Conservation (phyloP, 345 rosid genomes). For the Balakata baccata region DNA sequence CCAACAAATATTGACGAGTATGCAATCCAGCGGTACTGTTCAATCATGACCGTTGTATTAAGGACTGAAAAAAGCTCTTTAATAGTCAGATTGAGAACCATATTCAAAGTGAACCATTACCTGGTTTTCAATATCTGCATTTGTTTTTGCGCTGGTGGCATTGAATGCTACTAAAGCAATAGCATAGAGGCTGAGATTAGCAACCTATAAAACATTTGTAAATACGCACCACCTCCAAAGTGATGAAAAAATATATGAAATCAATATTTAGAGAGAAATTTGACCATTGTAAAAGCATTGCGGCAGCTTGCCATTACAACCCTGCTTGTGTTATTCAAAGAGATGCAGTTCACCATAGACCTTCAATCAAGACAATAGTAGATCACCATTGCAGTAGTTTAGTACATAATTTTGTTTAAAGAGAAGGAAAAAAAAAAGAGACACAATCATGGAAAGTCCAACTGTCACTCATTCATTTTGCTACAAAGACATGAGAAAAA, state of each 20-base stretch:
- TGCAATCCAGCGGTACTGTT: slow-evolving; percentile 94
- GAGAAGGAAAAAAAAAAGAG: not conserved
- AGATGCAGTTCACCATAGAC: slow-evolving; percentile 92
- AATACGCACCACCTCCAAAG: slow-evolving; percentile 9
- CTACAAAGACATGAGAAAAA: slow-evolving; percentile 7
- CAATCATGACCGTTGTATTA: slow-evolving; percentile 21
- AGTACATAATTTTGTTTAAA: not conserved
- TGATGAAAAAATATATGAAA: not conserved
- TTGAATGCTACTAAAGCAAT: slow-evolving; percentile 71
- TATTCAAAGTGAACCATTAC: slow-evolving; percentile 27
- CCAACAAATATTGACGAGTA: slow-evolving; percentile 72
- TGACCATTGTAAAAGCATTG: slow-evolving; percentile 94
- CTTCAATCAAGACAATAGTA: slow-evolving; percentile 33
- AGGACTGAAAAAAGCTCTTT: slow-evolving; percentile 8
- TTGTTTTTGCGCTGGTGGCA: slow-evolving; percentile 44
- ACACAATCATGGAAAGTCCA: not conserved
- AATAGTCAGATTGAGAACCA: not conserved
- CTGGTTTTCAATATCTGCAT: slow-evolving; percentile 70
- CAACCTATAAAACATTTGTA: slow-evolving; percentile 50
- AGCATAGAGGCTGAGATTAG: slow-evolving; percentile 80
- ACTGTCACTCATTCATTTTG: slow-evolving; percentile 1
- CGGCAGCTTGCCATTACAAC: slow-evolving; percentile 86
- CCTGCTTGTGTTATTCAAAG: slow-evolving; percentile 82
- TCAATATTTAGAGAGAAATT: slow-evolving; percentile 13
- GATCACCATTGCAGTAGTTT: not conserved